Percentiles rank a stretch among this genome's conserved stretches.
Conservation (phyloP, 169 alveolate species). For the Cryptosporidium ubiquitum region DNA sequence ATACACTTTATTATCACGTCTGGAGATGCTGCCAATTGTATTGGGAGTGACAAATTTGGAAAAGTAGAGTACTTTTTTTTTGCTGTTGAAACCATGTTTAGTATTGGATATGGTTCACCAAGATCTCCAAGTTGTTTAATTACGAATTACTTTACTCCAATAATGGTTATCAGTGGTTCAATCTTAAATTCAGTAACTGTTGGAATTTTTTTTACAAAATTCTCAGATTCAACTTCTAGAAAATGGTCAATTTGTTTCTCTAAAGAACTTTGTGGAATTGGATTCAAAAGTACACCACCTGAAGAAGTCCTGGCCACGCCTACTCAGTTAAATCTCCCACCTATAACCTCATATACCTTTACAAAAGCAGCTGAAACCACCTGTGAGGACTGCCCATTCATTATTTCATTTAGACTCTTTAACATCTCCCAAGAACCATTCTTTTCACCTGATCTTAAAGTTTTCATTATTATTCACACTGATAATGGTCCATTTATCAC, state of each 20-base stretch:
- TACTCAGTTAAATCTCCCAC: not conserved
- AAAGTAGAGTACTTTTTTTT: conserved; percentile 76
- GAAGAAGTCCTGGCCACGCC: not conserved
- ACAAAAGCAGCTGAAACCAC: conserved; percentile 18
- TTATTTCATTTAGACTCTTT: conserved; percentile 78
- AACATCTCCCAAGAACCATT: conserved; percentile 78
- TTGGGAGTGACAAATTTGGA: conserved; percentile 73
- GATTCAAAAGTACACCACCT: not conserved
- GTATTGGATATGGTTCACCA: conserved; percentile 81
- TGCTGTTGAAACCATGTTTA: conserved; percentile 80
- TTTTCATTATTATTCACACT: conserved; percentile 71
- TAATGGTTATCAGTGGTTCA: conserved; percentile 75
- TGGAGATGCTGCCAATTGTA: conserved; percentile 76
- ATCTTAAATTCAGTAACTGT: conserved; percentile 77
- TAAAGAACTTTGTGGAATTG: conserved; percentile 70
- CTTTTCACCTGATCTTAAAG: conserved; percentile 76
- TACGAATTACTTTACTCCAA: conserved; percentile 76
- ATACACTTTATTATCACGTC: conserved; percentile 55
- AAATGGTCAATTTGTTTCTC: conserved; percentile 79
- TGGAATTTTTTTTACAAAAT: conserved; percentile 79
- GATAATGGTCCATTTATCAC: conserved; percentile 74
- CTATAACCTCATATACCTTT: not conserved
- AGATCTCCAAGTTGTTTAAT: conserved; percentile 78
- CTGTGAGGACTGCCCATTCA: conserved; percentile 48
- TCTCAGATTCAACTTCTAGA: conserved; percentile 78